Base-by-base conservation (phyloP, 768 basidiomycete genomes). In the Mycena olivaceomarginata region DNA sequence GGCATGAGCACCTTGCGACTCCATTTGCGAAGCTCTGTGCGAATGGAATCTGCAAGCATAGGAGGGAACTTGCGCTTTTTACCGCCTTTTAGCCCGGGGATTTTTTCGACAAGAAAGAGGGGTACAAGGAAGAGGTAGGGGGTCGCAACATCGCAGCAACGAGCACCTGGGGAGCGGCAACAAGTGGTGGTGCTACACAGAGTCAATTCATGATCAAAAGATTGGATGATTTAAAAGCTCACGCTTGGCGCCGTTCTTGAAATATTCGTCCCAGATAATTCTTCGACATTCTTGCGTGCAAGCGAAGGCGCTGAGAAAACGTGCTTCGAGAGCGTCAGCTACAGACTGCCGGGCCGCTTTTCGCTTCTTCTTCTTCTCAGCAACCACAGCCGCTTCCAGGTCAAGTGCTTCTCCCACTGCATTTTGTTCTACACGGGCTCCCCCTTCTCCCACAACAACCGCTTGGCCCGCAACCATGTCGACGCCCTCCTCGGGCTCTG, bases 121-220 rank as follows among this genome's bases (percentile, higher is more conserved):
- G 31, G 31, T 31, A 31, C 31, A 31, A 3, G 31, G 3, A 31
- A 31, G 31, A 31, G 31, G 31, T 31, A 31, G 31, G 1, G 78
- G 75, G 7, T 57, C 48, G 66, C 80, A 80, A 9, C 25, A 46
- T 79, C 67, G 51, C 80, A 80, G 69, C 80, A 80, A 10, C 72
- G 76, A 13, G 78, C 59, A 37, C 56, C 45, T 1, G 18, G 18
- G 31, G 31, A 31, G 31, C 31, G 31, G 31, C 3, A 31, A 31
- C 31, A 31, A 31, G 31, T 31, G 31, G 31, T 31, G 31, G 31
- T 3, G 31, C 31, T 31, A 31, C 31, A 31, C 31, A 31, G 31
- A 31, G 31, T 31, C 31, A 31, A 31, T 31, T 31, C 31, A 31
- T 31, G 31, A 31, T 31, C 31, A 31, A 31, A 31, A 31, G 31